phyloP scores from a whole-genome alignment of 2,329 filamentous ascomycete genomes.

The Cladosporium halotolerans region DNA sequence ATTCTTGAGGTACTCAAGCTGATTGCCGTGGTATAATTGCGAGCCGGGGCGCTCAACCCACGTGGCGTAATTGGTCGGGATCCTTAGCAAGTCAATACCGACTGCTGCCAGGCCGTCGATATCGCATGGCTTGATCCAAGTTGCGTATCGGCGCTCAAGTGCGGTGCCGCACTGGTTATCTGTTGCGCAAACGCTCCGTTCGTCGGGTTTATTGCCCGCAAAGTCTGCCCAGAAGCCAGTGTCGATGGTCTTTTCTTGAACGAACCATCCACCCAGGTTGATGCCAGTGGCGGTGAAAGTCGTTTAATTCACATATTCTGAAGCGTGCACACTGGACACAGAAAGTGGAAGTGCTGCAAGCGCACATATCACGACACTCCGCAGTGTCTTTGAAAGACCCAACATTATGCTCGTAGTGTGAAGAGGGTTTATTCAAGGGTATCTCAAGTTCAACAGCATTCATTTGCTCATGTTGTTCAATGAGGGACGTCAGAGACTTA shows the following conservation, averaged over 20 bases:
- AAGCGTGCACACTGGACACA: no score
- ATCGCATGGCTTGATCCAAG: slow-evolving; percentile 15
- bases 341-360: no score
- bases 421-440: no score
- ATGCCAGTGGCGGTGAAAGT: neutral
- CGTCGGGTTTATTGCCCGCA: neutral
- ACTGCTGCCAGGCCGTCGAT: slow-evolving; percentile 28
- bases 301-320: neutral
- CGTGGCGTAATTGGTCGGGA: slow-evolving; percentile 14
- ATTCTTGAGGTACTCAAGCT: slow-evolving; percentile 19
- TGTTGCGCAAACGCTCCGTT: neutral
- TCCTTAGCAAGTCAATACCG: slow-evolving; percentile 27
- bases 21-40: neutral
- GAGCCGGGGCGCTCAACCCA: neutral
- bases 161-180: neutral
- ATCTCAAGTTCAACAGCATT: no score
- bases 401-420: no score
- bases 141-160: neutral
- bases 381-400: no score
- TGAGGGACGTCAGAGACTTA: no score
- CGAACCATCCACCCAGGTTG: slow-evolving; percentile 15
- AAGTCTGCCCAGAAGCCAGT: slow-evolving; percentile 12
- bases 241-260: slow-evolving; percentile 13
- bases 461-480: no score
- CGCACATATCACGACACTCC: no score